These are phyloP conservation scores for Vicia villosa DNA, from an alignment of 306 rosid species.

Conservation along the genomic window DNA sequence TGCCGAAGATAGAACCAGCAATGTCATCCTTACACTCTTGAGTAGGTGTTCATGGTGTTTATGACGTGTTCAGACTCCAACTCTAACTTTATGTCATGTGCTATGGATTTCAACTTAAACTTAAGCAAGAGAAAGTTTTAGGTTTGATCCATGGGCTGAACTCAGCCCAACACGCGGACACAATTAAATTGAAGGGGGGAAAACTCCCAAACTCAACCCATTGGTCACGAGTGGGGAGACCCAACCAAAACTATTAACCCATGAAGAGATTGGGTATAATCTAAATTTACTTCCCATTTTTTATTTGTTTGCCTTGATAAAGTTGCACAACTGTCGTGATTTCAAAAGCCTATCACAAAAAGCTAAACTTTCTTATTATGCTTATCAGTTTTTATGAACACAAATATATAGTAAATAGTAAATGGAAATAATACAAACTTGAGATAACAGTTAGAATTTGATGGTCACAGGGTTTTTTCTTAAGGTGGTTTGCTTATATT, in stretches of 20 bases:
- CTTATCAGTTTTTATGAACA: constrained; percentile 4
- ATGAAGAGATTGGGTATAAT: neutral
- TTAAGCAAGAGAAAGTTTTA: neutral
- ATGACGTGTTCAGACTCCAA: constrained; percentile 9
- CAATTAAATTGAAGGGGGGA: neutral
- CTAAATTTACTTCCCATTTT: neutral
- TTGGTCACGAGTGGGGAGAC: neutral
- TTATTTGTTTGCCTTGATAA: constrained; percentile 15
- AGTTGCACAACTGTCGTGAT: neutral
- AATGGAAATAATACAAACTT: constrained; percentile 1
- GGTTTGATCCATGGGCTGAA: neutral
- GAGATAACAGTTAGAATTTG: constrained; percentile 21
- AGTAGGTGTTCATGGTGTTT: neutral
- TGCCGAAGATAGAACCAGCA: neutral
- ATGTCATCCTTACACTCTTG: neutral
- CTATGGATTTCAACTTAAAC: neutral
- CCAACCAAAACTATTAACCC: constrained; percentile 4
- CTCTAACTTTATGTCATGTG: neutral
- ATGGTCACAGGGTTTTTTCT: constrained; percentile 2
- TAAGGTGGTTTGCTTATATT: neutral
- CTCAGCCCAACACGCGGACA: neutral
- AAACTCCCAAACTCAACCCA: neutral
- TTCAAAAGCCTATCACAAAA: constrained; percentile 1
- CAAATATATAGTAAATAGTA: neutral
- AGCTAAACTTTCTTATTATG: neutral